These are phyloP conservation scores for Pythium volutum DNA, from an alignment of 352 stramenopile species.

Conservation along the genomic window DNA sequence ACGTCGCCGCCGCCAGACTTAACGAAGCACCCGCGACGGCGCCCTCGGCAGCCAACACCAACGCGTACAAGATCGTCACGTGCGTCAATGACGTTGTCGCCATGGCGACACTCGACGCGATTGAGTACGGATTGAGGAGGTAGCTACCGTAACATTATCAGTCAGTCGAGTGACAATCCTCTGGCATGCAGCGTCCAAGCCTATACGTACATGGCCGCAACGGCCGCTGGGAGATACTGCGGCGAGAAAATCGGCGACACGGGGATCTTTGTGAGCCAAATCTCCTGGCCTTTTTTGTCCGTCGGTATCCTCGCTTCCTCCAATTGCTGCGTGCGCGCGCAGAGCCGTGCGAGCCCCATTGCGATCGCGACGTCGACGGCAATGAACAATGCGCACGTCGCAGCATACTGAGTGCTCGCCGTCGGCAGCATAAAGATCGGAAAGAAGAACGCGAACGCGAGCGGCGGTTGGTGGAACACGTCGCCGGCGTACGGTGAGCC, in stretches of 20 bases:
- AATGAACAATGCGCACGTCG: constrained; percentile 43
- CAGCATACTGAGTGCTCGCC: constrained; percentile 26
- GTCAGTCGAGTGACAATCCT: background rate
- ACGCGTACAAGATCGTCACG: constrained; percentile 54
- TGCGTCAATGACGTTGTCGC: constrained; percentile 71
- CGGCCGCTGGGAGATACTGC: constrained; percentile 39
- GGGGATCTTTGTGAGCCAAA: constrained; percentile 68
- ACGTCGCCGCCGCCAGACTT: constrained; percentile 57
- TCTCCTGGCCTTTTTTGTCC: constrained; percentile 34
- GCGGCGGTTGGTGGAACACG: constrained; percentile 78
- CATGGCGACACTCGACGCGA: constrained; percentile 67
- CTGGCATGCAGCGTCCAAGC: background rate
- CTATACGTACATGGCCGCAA: constrained; percentile 46
- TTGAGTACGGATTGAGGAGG: constrained; percentile 77
- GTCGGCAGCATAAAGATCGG: constrained; percentile 33
- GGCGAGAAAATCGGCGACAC: constrained; percentile 65
- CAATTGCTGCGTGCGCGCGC: constrained; percentile 34
- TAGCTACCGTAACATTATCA: constrained; percentile 32
- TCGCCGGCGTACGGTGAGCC: constrained; percentile 72
- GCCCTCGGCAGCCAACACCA: constrained; percentile 73
- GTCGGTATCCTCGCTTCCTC: constrained; percentile 47
- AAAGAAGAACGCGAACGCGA: constrained; percentile 71
- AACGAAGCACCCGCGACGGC: constrained; percentile 24
- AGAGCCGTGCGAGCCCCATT: constrained; percentile 54
- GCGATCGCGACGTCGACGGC: constrained; percentile 54